Evolutionary conservation across 2,329 filamentous ascomycete genomes (phyloP), one percentile per base, ranked within the genome.

Genomic region (Pseudonectria buxi): DNA sequence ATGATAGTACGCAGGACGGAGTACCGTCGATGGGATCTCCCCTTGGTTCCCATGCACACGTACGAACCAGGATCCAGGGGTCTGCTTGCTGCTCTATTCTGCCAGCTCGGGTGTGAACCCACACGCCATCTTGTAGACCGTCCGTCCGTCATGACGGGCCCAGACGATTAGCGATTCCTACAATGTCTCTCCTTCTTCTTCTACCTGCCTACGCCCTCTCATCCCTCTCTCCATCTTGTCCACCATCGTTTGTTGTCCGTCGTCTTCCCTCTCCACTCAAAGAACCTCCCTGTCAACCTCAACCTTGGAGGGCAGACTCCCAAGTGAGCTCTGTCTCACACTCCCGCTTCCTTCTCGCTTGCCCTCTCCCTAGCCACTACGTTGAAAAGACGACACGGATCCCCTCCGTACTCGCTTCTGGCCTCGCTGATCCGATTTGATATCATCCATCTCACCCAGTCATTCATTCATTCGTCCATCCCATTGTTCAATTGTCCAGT

Each of bases 121-220:
- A 54, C 51, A 53, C 51, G 51, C 51, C 47, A 53, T 54, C 48
- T 53, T 37, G 41, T 50, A 53, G 47, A 44, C 48, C 41, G 40
- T 47, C 44, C 51, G 47, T 43, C 48, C 41, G 40, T 47, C 44
- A 47, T 50, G 53, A 52, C 43, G 43, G 50, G 51, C 42, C 44
- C 35, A 51, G 37, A 49, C 40, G 50, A 52, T 43, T 53, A 40
- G 44, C 35, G 46, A 34, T 54, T 42, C 43, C 45, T 46, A 46
- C 46, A 47, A 40, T 36, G 45, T 51, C 49, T 50, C 53, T 54
- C 56, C 56, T 61, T 61, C 55, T 61, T 61, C 55, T 56, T 59
- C 49, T 61, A 57, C 56, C 49, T 56, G 56, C 50, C 44, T 47
- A 53, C 55, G 43, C 56, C 57, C 55, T 54, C 55, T 50, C 26